phyloP scores from a whole-genome alignment of 257 asterid species.

The Plantago elongata region DNA sequence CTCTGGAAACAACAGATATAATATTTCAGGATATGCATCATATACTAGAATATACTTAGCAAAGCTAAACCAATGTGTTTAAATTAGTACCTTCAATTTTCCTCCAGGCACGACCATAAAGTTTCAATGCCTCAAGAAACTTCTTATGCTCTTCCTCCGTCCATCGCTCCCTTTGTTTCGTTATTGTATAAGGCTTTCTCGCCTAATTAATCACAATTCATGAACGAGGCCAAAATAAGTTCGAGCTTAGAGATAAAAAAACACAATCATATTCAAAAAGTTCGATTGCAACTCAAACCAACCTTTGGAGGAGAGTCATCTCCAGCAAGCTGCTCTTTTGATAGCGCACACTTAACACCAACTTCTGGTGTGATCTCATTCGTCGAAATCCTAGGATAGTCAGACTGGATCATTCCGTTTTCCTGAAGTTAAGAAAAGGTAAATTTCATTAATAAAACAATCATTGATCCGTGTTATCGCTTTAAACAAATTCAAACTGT shows the following conservation, averaged over 20 bases:
- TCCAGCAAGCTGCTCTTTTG: constrained; percentile 37
- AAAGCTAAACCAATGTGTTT: neutral
- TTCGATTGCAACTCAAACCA: neutral
- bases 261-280: neutral
- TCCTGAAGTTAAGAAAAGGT: constrained; percentile 13
- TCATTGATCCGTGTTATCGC: too few species aligned
- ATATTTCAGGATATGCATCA: constrained; percentile 6
- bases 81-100: constrained; percentile 68
- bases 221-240: constrained; percentile 1
- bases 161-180: constrained; percentile 97
- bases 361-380: constrained; percentile 26
- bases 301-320: constrained; percentile 75
- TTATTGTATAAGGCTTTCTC: constrained; percentile 84
- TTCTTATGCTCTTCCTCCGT: constrained; percentile 83
- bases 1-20: constrained; percentile 36
- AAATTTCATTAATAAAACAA: neutral
- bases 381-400: constrained; percentile 17
- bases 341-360: constrained; percentile 26
- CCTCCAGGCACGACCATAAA: constrained; percentile 94
- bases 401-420: constrained; percentile 26
- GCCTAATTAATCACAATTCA: constrained; percentile 30
- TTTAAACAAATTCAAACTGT: too few species aligned
- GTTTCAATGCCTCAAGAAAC: constrained; percentile 81
- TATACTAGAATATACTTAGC: neutral
- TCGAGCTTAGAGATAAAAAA: neutral